Conservation (phyloP, 441 rosid species). For the Brassica balearica region DNA sequence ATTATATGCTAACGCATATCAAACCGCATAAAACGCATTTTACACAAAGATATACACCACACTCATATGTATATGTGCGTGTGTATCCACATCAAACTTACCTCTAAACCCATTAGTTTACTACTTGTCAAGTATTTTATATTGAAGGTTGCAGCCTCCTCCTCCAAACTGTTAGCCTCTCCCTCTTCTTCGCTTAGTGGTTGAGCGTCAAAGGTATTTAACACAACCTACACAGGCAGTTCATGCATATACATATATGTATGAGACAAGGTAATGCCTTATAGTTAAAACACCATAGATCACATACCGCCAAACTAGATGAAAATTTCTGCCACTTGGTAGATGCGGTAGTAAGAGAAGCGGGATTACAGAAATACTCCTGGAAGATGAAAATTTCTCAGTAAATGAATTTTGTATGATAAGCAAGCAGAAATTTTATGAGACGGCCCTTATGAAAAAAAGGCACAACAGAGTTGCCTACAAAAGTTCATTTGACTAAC, state of each 20-base stretch:
- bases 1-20: no score
- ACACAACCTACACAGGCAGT: constrained; percentile 69
- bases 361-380: constrained; percentile 95
- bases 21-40: no score
- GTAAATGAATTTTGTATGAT: not conserved
- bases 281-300: constrained; percentile 18
- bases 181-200: constrained; percentile 99
- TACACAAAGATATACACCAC: no score
- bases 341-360: constrained; percentile 68
- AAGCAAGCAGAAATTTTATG: constrained; percentile 9
- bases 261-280: constrained; percentile 6
- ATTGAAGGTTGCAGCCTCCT: constrained; percentile 88
- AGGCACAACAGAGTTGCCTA: constrained; percentile 24
- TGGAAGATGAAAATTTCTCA: constrained; percentile 50
- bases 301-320: constrained; percentile 77
- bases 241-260: constrained; percentile 4
- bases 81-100: constrained; percentile 28
- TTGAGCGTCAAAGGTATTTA: constrained; percentile 94
- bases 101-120: constrained; percentile 99
- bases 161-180: constrained; percentile 89
- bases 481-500: constrained; percentile 14
- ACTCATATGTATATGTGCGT: no score
- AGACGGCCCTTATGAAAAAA: constrained; percentile 5
- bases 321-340: constrained; percentile 94
- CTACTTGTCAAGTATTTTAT: constrained; percentile 98